These are phyloP conservation scores for Echium plantagineum DNA, from an alignment of 257 asterid species.

Conservation along the genomic window DNA sequence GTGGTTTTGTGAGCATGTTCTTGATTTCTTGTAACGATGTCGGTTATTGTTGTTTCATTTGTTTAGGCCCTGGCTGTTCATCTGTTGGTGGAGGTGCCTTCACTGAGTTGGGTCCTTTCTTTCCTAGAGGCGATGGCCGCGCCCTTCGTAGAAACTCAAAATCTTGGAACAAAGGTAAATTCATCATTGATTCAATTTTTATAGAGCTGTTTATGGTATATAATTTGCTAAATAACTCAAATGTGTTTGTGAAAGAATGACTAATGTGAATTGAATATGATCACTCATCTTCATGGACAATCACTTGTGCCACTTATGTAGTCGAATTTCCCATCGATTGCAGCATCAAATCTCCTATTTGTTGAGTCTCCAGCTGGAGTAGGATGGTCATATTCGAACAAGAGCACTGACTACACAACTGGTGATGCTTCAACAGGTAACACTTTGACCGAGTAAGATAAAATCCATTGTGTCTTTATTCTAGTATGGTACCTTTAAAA, in stretches of 20 bases:
- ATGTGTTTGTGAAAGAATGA: no score
- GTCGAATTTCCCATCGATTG: slow-evolving; percentile 1
- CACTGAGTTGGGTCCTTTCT: slow-evolving; percentile 77
- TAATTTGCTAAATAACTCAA: no score
- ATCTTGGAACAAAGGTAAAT: slow-evolving; percentile 74
- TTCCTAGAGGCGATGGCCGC: slow-evolving; percentile 62
- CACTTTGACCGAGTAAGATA: neutral
- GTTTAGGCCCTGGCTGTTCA: slow-evolving; percentile 76
- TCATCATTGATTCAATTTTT: no score
- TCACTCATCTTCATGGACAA: neutral
- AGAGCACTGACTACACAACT: slow-evolving; percentile 61
- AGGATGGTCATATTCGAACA: slow-evolving; percentile 96
- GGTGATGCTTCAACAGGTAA: slow-evolving; percentile 85
- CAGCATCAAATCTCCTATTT: slow-evolving; percentile 86
- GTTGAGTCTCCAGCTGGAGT: slow-evolving; percentile 98
- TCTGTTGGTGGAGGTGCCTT: slow-evolving; percentile 88
- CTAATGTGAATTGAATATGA: no score
- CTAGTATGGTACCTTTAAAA: neutral
- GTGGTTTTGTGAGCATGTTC: no score
- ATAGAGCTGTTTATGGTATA: no score
- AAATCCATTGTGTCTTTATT: neutral
- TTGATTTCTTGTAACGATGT: neutral
- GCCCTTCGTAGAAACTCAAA: slow-evolving; percentile 50
- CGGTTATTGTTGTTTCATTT: neutral
- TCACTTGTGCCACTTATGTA: neutral